Percentiles rank a stretch among this genome's conserved stretches.
Evolutionary conservation across 1,139 yeast species (phyloP).

Genomic region (Debaryomyces nepalensis): DNA sequence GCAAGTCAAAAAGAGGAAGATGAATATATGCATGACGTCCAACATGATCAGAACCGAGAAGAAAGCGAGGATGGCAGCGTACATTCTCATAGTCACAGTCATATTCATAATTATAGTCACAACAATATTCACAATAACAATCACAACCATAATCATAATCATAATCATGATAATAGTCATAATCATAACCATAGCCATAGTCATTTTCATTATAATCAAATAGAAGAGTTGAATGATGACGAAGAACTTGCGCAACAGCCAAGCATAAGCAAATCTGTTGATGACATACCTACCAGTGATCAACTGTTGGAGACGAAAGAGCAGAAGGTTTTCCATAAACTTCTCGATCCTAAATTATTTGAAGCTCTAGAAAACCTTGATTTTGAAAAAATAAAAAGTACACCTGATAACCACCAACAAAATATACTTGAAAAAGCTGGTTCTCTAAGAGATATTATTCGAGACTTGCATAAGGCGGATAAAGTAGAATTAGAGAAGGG

Average conservation of each 20-base stretch:
- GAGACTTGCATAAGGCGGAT: conserved; percentile 34
- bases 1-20: background rate
- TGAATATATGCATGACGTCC: conserved; percentile 6
- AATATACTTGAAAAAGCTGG: conserved; percentile 34
- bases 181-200: conserved; percentile 14
- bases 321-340: conserved; percentile 26
- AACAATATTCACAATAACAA: conserved; percentile 8
- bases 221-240: conserved; percentile 4
- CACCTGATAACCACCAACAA: conserved; percentile 24
- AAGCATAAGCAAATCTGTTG: conserved; percentile 2
- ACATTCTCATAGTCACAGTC: conserved; percentile 6
- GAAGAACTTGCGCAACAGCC: background rate
- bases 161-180: conserved; percentile 10
- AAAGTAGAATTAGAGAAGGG: conserved; percentile 35
- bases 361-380: conserved; percentile 32
- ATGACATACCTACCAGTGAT: conserved; percentile 11
- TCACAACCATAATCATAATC: conserved; percentile 11
- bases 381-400: conserved; percentile 32
- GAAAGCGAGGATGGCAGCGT: conserved; percentile 3
- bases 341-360: conserved; percentile 37
- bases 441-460: conserved; percentile 33
- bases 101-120: conserved; percentile 13
- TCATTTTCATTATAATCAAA: conserved; percentile 6
- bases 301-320: conserved; percentile 12
- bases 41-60: conserved; percentile 6